Conservation (phyloP, 192 early-diverging fungal genomes). For the Linnemannia schmuckeri region DNA sequence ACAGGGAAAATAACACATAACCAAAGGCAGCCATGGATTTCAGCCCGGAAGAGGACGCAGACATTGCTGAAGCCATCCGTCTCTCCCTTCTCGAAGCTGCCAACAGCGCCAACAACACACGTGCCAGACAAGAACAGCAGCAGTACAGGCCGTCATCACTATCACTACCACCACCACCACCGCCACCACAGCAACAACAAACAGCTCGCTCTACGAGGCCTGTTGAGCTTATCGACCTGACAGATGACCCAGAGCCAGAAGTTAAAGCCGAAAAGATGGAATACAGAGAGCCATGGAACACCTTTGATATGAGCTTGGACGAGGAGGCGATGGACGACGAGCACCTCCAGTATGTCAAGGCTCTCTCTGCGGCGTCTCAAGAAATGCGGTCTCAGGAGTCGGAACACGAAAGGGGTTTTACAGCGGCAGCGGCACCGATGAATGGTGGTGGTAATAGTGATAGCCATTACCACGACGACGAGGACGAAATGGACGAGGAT, state of each 20-base stretch:
- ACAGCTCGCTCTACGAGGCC: neutral
- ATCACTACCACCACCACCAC: neutral
- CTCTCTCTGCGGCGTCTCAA: neutral
- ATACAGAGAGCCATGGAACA: neutral
- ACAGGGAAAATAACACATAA: neutral
- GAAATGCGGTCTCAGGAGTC: neutral
- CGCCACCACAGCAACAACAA: neutral
- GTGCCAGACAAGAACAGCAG: neutral
- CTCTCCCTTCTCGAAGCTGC: slow-evolving; percentile 33
- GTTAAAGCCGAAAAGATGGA: neutral
- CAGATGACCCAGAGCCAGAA: slow-evolving; percentile 28
- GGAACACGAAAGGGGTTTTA: too few relatives aligned
- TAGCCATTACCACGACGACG: slow-evolving; percentile 1
- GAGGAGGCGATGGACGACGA: neutral
- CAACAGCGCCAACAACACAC: neutral
- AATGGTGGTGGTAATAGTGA: too few relatives aligned
- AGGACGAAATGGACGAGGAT: slow-evolving; percentile 30
- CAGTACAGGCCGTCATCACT: neutral
- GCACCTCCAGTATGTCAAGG: neutral
- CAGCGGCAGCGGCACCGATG: neutral
- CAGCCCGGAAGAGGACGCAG: slow-evolving; percentile 26
- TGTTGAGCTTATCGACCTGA: slow-evolving; percentile 26
- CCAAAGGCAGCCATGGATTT: slow-evolving; percentile 16
- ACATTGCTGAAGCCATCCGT: slow-evolving; percentile 47
- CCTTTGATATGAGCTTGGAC: neutral